Base-by-base conservation (phyloP, 108 stramenopile genomes). In the Cyclotella baltica region DNA sequence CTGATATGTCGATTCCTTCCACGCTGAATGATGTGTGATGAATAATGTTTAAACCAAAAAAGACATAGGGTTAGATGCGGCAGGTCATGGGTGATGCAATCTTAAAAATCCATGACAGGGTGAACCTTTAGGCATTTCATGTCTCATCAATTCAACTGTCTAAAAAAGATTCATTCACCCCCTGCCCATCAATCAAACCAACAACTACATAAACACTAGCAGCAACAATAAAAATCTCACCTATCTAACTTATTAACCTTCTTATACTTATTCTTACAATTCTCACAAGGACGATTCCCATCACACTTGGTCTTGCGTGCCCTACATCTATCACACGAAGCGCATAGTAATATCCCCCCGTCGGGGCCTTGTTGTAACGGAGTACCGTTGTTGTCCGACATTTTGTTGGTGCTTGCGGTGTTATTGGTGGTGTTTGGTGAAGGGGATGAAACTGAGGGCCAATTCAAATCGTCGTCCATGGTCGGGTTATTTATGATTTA, bases 281-380 rank as follows among this genome's bases (percentile, higher is more conserved):
- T 94, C 4, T 76, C 79, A 72, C 93, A 94, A 20, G 94, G 94
- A 2, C 87, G 81, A 4, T 71, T 74, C n/a, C 92, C 90, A 59
- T 95, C 94, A 55, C 94, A 95, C 71, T 89, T 88, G 19, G 94
- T 95, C 71, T 95, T 95, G 18, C 94, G 81, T 8, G 91, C 62
- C 38, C 94, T 90, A 61, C 94, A 95, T 31, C 91, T 81, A 72
- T 95, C 94, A 68, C 94, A 95, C 46, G 85, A 87, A 46, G 94
- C 89, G 63, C 94, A 95, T 0, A 94, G 61, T 19, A 38, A 56
- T 29, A 70, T 36, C 25, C 55, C 55, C 25, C 55, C 55, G 22
- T 57, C n/a, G n/a, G n/a, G n/a, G n/a, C n/a, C 55, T 4, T 57
- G 55, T 23, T 57, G 55, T 23, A 27, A 25, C 55, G 13, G 27